These are phyloP conservation scores for Boletellus deceptivus DNA, from an alignment of 1,284 basidiomycete species.

Conservation along the genomic window DNA sequence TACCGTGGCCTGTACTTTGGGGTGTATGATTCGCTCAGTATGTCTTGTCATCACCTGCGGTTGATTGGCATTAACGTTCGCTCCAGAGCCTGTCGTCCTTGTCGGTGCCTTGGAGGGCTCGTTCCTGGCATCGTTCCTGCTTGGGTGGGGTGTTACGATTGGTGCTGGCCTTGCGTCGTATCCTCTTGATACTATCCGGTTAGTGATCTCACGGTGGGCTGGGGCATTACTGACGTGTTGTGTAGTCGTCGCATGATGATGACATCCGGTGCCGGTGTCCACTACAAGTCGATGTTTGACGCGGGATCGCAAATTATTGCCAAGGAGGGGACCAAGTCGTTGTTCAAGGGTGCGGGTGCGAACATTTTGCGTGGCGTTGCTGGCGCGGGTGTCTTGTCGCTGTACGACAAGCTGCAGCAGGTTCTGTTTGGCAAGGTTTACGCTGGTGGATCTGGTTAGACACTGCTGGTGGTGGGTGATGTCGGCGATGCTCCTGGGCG, in stretches of 20 bases:
- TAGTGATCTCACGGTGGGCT: constrained; percentile 28
- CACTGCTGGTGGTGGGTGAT: background rate
- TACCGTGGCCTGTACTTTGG: constrained; percentile 97
- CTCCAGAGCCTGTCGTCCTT: constrained; percentile 84
- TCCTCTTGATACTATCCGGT: constrained; percentile 92
- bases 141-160: constrained; percentile 94
- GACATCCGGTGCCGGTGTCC: constrained; percentile 81
- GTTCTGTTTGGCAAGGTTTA: constrained; percentile 95
- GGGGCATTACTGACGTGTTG: constrained; percentile 8
- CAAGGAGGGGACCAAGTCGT: constrained; percentile 87
- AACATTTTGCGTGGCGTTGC: constrained; percentile 98
- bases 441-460: constrained; percentile 60
- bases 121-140: constrained; percentile 87
- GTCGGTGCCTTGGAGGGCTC: constrained; percentile 86
- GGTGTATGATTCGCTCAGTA: constrained; percentile 91
- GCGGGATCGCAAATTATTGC: constrained; percentile 80
- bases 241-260: constrained; percentile 93
- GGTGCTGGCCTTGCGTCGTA: constrained; percentile 95
- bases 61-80: constrained; percentile 16
- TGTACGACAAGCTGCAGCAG: constrained; percentile 92
- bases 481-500: constrained; percentile 22
- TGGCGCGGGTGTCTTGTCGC: constrained; percentile 93
- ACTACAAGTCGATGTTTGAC: constrained; percentile 93
- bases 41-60: constrained; percentile 30
- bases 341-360: constrained; percentile 96